These are phyloP conservation scores for Ogataea ramenticola DNA, from an alignment of 805 yeast species.

Conservation along the genomic window DNA sequence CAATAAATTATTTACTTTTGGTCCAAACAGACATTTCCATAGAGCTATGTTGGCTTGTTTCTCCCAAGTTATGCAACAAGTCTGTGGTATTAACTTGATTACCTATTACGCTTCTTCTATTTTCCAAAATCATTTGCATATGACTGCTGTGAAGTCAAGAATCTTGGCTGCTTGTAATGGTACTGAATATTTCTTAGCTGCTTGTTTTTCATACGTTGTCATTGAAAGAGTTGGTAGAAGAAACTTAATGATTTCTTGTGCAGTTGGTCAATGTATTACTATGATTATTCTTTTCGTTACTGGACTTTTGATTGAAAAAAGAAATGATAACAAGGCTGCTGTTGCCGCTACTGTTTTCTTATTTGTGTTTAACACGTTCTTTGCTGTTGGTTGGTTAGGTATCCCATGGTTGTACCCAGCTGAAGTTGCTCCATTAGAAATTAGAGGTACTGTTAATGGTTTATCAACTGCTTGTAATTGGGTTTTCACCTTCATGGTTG, in stretches of 20 bases:
- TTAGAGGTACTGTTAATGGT: constrained; percentile 41
- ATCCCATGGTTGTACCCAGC: constrained; percentile 45
- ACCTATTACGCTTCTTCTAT: constrained; percentile 48
- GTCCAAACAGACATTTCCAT: constrained; percentile 34
- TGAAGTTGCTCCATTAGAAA: constrained; percentile 38
- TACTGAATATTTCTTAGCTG: constrained; percentile 27
- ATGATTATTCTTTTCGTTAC: constrained; percentile 35
- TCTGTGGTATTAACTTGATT: constrained; percentile 46
- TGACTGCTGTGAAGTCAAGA: constrained; percentile 28
- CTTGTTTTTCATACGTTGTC: constrained; percentile 31
- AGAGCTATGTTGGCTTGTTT: constrained; percentile 33
- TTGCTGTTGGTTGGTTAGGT: constrained; percentile 35
- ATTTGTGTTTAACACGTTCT: constrained; percentile 35
- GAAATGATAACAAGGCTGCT: constrained; percentile 20
- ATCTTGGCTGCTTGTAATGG: constrained; percentile 34
- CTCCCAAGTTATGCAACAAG: constrained; percentile 35
- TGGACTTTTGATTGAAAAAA: constrained; percentile 23
- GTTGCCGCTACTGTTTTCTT: constrained; percentile 35
- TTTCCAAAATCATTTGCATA: constrained; percentile 34
- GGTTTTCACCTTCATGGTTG: constrained; percentile 44
- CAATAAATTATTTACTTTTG: constrained; percentile 25
- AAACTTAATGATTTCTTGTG: constrained; percentile 1
- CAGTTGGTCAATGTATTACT: constrained; percentile 27
- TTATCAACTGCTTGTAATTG: constrained; percentile 37
- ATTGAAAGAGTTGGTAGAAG: constrained; percentile 24